phyloP scores from a whole-genome alignment of 148 eudicot species.

The Pouteria glomerata region DNA sequence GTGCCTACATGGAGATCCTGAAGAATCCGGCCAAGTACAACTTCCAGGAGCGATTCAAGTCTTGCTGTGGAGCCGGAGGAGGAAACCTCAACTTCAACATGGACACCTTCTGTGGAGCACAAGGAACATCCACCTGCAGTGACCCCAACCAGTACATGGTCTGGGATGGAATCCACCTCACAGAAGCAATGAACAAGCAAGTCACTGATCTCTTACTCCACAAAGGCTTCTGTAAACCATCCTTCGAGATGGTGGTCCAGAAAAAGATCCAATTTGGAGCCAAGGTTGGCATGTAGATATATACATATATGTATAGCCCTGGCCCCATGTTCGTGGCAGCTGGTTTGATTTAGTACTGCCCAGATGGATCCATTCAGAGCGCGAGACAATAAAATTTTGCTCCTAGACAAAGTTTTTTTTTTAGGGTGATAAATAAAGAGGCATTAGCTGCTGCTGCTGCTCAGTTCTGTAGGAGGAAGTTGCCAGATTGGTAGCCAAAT shows the following conservation, averaged over 20 bases:
- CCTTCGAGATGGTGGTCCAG: slow-evolving; percentile 20
- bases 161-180: slow-evolving; percentile 33
- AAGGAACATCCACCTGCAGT: slow-evolving; percentile 16
- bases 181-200: slow-evolving; percentile 23
- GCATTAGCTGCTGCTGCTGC: no score
- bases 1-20: slow-evolving; percentile 13
- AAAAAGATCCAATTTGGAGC: no score
- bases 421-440: neutral
- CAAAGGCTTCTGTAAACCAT: slow-evolving; percentile 27
- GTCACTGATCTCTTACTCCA: slow-evolving; percentile 24
- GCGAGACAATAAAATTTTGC: neutral
- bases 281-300: neutral
- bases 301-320: no score
- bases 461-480: no score
- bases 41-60: slow-evolving; percentile 23
- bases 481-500: no score
- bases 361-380: slow-evolving; percentile 17
- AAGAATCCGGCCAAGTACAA: slow-evolving; percentile 14
- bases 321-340: neutral
- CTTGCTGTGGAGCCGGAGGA: slow-evolving; percentile 21
- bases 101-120: slow-evolving; percentile 16
- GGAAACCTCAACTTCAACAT: slow-evolving; percentile 13
- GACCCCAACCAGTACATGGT: slow-evolving; percentile 20
- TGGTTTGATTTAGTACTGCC: neutral
- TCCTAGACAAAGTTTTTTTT: neutral